Base-by-base conservation (phyloP, 805 yeast species). In the Metschnikowia cerradonensis region DNA sequence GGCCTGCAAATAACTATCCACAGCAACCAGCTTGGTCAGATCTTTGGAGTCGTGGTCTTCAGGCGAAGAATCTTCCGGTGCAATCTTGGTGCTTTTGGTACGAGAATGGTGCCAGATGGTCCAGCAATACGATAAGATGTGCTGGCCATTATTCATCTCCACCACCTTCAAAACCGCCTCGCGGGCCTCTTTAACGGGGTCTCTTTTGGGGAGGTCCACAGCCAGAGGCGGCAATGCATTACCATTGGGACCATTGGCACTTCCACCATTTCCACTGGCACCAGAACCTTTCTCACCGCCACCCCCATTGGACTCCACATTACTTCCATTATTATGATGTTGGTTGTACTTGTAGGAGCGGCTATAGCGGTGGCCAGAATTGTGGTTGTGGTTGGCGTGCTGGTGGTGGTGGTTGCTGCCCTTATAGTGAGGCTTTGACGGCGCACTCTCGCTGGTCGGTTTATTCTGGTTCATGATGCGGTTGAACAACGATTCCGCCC, bases 41-140 rank as follows among this genome's bases (percentile, higher is more conserved):
- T 44, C 47, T 13, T 44, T 35, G 51, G 50, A 47, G 48, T 49
- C 41, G 31, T 43, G 34, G 23, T 47, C 60, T 6, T 60, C 64
- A 8, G 49, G 45, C 11, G 49, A 38, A 3, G 44, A 45, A 7
- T 49, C 59, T 13, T 56, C 63, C 13, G 54, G 58, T 3, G 54
- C 54, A 35, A 46, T 51, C 34, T 51, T 58, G 57, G 41, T 56
- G 56, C 50, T 56, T 59, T 63, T 66, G 37, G 57, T 55, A 50
- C 79, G 56, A 20, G 71, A 66, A 56, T 77, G 80, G 58, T 72
- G 70, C 81, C 81, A 77, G 52, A 76, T 63, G 31, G 77, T 70
- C 81, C 81, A 77, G 58, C 78, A 70, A 59, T 73, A 75, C 15
- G 76, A 75, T 51, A 77, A 65, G 10, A 68, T 62, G 55, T 76